Evolutionary conservation across 768 basidiomycete genomes (phyloP).

Genomic region (Sutorius australiensis): DNA sequence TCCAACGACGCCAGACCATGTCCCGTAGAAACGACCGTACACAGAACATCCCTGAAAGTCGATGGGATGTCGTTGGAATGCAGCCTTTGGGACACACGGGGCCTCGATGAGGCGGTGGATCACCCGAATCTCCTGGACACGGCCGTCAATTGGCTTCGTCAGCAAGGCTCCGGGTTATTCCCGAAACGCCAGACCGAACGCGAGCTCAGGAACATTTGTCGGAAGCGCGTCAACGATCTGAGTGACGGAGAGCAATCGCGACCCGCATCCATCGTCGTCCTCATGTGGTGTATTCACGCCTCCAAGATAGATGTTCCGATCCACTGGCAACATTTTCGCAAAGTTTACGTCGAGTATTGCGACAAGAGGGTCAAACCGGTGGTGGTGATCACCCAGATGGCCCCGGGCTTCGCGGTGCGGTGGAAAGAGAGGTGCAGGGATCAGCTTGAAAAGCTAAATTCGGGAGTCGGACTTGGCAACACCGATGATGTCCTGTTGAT

Average conservation of each 20-base stretch:
- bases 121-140: slow-evolving; percentile 19
- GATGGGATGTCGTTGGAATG: slow-evolving; percentile 8
- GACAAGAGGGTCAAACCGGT: slow-evolving; percentile 23
- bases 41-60: slow-evolving; percentile 6
- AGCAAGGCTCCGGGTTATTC: slow-evolving; percentile 15
- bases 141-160: slow-evolving; percentile 19
- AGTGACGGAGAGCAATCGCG: slow-evolving; percentile 5
- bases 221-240: slow-evolving; percentile 12
- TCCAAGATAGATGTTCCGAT: slow-evolving; percentile 26
- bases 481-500: slow-evolving; percentile 3
- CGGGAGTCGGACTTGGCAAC: slow-evolving; percentile 2
- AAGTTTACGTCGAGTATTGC: slow-evolving; percentile 26
- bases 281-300: slow-evolving; percentile 30
- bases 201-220: slow-evolving; percentile 22
- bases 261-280: slow-evolving; percentile 11
- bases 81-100: slow-evolving; percentile 25
- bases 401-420: slow-evolving; percentile 2
- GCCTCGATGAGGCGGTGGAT: slow-evolving; percentile 26
- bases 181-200: slow-evolving; percentile 18
- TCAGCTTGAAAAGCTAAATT: slow-evolving; percentile 11
- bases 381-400: slow-evolving; percentile 26
- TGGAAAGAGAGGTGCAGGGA: slow-evolving; percentile 21
- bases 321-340: slow-evolving; percentile 28
- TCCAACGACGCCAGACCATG: slow-evolving; percentile 26
- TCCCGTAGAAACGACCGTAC: slow-evolving; percentile 17